Evolutionary conservation across 164 flowering plant genomes (phyloP).

Genomic region (Umbilicus rupestris): DNA sequence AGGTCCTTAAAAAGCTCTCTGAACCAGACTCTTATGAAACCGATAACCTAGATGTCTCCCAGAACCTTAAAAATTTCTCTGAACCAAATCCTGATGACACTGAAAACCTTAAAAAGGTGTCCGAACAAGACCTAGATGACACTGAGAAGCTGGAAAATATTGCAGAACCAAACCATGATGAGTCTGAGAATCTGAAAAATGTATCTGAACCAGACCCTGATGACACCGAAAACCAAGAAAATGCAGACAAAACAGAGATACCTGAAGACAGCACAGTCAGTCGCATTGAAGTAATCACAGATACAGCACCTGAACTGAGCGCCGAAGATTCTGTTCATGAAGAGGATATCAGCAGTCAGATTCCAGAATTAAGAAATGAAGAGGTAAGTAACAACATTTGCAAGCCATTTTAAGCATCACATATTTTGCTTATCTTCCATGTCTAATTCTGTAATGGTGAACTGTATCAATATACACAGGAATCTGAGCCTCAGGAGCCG

Average conservation of each 20-base stretch:
- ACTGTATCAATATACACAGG: neutral
- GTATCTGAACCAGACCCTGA: too few relatives aligned
- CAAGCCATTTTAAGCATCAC: too few relatives aligned
- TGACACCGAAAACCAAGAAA: too few relatives aligned
- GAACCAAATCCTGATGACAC: neutral
- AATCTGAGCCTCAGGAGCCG: neutral
- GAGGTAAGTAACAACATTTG: neutral
- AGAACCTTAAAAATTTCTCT: neutral
- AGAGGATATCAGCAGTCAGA: neutral
- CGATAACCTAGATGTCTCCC: neutral
- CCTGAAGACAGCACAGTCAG: too few relatives aligned
- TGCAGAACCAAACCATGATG: neutral
- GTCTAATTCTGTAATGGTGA: neutral
- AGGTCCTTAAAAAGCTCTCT: neutral
- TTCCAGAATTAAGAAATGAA: neutral
- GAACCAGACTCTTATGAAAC: neutral
- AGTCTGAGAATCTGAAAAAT: too few relatives aligned
- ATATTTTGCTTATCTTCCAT: too few relatives aligned
- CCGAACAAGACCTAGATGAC: neutral
- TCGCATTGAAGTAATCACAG: neutral
- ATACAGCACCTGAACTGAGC: neutral
- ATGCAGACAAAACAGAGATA: too few relatives aligned
- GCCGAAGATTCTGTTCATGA: neutral
- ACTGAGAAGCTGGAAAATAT: neutral
- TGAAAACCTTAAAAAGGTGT: neutral